These are phyloP conservation scores for Pisolithus microcarpus DNA, from an alignment of 768 basidiomycete genomes.

Conservation along the genomic window DNA sequence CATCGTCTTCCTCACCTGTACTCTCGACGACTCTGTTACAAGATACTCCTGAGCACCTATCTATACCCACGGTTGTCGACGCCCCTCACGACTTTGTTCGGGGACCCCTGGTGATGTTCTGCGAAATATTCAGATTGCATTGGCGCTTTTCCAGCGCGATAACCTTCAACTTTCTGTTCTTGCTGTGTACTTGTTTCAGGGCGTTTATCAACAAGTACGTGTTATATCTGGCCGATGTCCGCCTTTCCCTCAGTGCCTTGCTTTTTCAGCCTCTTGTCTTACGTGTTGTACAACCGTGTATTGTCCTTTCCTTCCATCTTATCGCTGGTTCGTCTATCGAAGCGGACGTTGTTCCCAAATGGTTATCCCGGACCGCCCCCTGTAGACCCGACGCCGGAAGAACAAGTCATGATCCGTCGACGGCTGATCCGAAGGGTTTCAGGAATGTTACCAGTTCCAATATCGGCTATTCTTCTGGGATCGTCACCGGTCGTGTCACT, in stretches of 20 bases:
- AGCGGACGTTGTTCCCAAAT: conserved; percentile 76
- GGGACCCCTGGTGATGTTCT: conserved; percentile 39
- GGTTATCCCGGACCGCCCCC: conserved; percentile 78
- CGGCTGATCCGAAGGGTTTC: conserved; percentile 34
- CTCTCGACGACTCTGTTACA: conserved; percentile 6
- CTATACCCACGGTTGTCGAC: neutral
- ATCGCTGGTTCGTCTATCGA: conserved; percentile 46
- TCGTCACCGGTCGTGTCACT: conserved; percentile 43
- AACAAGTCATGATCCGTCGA: conserved; percentile 53
- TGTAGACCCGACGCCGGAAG: conserved; percentile 69
- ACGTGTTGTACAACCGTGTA: conserved; percentile 52
- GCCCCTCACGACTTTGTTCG: conserved; percentile 31
- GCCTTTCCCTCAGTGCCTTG: conserved; percentile 7
- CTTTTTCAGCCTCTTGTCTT: conserved; percentile 54
- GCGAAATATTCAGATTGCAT: conserved; percentile 42
- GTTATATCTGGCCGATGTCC: neutral
- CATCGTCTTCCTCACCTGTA: conserved; percentile 19
- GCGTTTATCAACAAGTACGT: conserved; percentile 56
- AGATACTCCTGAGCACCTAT: neutral
- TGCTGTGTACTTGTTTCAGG: conserved; percentile 41
- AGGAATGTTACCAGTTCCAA: conserved; percentile 31
- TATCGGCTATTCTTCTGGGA: conserved; percentile 48
- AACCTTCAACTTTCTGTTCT: conserved; percentile 38
- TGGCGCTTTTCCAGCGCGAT: conserved; percentile 43
- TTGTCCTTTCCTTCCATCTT: conserved; percentile 49